phyloP scores from a whole-genome alignment of 1,284 basidiomycete genomes.

The Irpex sp. region DNA sequence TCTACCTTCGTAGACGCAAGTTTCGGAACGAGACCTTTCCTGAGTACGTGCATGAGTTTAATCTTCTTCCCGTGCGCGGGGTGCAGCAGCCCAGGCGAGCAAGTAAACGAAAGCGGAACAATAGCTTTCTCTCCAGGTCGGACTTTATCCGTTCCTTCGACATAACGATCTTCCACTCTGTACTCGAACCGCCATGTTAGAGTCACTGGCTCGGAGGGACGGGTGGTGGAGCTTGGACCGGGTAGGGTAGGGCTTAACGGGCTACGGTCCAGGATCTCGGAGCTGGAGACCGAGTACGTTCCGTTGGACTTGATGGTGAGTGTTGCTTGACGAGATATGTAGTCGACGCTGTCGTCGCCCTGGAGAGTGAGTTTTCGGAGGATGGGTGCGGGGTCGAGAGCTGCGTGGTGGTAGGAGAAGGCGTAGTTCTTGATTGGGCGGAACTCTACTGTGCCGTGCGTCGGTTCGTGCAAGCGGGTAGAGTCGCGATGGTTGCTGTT shows the following conservation, averaged over 20 bases:
- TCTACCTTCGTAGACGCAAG: conserved; percentile 55
- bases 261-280: conserved; percentile 40
- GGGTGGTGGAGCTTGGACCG: conserved; percentile 6
- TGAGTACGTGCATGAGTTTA: conserved; percentile 63
- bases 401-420: conserved; percentile 68
- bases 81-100: conserved; percentile 65
- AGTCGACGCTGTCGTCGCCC: conserved; percentile 64
- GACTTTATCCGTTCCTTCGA: conserved; percentile 40
- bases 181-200: conserved; percentile 78
- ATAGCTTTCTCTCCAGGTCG: conserved; percentile 64
- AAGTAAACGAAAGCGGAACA: conserved; percentile 69
- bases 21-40: conserved; percentile 61
- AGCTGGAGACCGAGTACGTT: conserved; percentile 68
- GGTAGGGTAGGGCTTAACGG: conserved; percentile 18
- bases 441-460: conserved; percentile 54
- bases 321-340: conserved; percentile 67
- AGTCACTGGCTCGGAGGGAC: conserved; percentile 30
- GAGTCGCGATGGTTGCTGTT: too few relatives aligned
- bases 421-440: conserved; percentile 52
- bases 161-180: conserved; percentile 55
- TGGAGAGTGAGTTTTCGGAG: conserved; percentile 64
- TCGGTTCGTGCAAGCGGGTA: too few relatives aligned
- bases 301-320: conserved; percentile 66
- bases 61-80: conserved; percentile 63
- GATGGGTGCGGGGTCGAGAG: conserved; percentile 64